Evolutionary conservation across 805 yeast species (phyloP).

Genomic region (Metschnikowia baotianmanensis): DNA sequence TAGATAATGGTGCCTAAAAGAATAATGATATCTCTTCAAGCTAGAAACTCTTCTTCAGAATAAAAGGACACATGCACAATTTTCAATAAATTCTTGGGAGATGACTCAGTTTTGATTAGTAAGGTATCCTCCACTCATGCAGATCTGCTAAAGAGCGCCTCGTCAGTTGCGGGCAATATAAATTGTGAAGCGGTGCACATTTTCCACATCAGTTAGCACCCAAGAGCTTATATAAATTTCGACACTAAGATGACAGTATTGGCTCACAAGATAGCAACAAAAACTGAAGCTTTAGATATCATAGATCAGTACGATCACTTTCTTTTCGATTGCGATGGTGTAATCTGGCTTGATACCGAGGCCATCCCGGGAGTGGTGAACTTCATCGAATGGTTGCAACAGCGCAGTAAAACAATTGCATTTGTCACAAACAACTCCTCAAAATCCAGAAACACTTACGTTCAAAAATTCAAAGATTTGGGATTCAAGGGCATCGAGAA

Average conservation of each 20-base stretch:
- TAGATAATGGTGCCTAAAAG: too few species aligned
- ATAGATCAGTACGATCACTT: conserved; percentile 35
- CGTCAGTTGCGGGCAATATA: not conserved
- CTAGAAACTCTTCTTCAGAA: too few species aligned
- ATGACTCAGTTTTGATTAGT: too few species aligned
- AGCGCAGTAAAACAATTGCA: conserved; percentile 26
- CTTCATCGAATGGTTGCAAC: conserved; percentile 24
- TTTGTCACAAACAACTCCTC: conserved; percentile 42
- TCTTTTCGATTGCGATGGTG: conserved; percentile 44
- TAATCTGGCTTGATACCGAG: conserved; percentile 38
- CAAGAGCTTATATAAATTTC: not conserved
- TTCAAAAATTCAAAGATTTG: conserved; percentile 29
- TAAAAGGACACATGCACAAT: too few species aligned
- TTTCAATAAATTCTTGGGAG: too few species aligned
- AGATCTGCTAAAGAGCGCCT: conserved; percentile 1
- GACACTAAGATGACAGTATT: not conserved
- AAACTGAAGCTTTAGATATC: conserved; percentile 20
- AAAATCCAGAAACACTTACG: conserved; percentile 32
- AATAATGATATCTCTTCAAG: too few species aligned
- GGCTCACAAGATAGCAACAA: conserved; percentile 8
- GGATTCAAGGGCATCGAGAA: conserved; percentile 30
- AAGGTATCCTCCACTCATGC: not conserved
- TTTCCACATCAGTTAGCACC: not conserved
- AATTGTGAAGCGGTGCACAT: not conserved
- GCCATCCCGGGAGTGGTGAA: conserved; percentile 34